Evolutionary conservation across 1,139 yeast genomes (phyloP).

Genomic region (Eremothecium gossypii): DNA sequence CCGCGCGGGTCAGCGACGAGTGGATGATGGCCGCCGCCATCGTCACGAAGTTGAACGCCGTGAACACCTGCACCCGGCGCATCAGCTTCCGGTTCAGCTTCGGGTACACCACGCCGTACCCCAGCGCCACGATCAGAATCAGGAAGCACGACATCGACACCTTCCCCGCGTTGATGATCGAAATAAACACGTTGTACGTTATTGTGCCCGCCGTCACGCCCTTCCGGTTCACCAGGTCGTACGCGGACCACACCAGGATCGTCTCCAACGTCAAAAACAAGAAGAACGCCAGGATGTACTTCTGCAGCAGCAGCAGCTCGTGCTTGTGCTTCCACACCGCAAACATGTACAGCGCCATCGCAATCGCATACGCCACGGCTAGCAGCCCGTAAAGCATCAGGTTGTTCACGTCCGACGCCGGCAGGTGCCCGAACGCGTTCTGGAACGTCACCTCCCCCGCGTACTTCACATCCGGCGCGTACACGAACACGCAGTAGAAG

Average conservation of each 20-base stretch:
- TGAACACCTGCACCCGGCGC: conserved; percentile 72
- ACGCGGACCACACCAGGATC: conserved; percentile 84
- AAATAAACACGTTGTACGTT: conserved; percentile 67
- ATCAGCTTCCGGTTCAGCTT: conserved; percentile 67
- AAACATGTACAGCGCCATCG: conserved; percentile 73
- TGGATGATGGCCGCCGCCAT: conserved; percentile 61
- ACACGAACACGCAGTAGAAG: conserved; percentile 69
- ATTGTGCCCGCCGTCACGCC: conserved; percentile 55
- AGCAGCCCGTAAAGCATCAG: conserved; percentile 81
- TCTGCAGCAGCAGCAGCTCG: conserved; percentile 84
- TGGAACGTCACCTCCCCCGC: conserved; percentile 66
- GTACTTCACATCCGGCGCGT: conserved; percentile 37
- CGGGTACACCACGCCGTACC: conserved; percentile 89
- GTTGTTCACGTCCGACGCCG: conserved; percentile 88
- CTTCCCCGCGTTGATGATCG: conserved; percentile 71
- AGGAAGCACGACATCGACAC: conserved; percentile 84
- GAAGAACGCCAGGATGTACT: conserved; percentile 78
- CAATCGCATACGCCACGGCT: conserved; percentile 74
- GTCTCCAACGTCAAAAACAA: conserved; percentile 79
- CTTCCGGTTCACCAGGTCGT: conserved; percentile 66
- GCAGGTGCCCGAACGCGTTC: conserved; percentile 81
- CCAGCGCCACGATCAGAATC: conserved; percentile 74
- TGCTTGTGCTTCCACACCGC: conserved; percentile 79
- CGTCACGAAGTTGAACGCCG: conserved; percentile 61
- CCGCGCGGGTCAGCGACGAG: conserved; percentile 50